phyloP scores from a whole-genome alignment of 2,329 filamentous ascomycete species.

The Aureobasidium melanogenum region DNA sequence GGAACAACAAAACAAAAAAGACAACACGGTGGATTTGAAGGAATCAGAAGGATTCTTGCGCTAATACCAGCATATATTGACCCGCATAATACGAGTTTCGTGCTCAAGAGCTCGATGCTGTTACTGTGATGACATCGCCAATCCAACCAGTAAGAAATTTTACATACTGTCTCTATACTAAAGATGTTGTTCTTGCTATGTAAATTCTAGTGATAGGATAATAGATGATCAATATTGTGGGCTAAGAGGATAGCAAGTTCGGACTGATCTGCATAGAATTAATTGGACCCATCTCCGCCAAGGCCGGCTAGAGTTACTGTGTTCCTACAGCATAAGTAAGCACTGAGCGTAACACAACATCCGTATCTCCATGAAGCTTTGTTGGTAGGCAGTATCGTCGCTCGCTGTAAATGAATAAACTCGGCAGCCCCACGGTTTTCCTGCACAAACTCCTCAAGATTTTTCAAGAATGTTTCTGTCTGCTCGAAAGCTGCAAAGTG shows the following conservation, averaged over 20 bases:
- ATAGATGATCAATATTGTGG: too few species aligned
- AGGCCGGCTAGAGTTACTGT: neutral
- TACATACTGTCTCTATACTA: neutral
- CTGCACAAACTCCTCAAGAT: constrained; percentile 26
- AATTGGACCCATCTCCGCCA: too few species aligned
- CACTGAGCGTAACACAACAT: too few species aligned
- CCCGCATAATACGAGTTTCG: neutral
- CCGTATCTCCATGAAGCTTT: too few species aligned
- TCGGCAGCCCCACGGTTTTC: neutral
- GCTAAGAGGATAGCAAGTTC: neutral
- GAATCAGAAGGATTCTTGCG: neutral
- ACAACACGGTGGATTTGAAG: neutral
- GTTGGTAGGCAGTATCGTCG: neutral
- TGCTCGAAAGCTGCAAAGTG: constrained; percentile 33
- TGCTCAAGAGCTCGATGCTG: neutral
- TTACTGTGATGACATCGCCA: neutral
- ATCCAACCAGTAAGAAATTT: too few species aligned
- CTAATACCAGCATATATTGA: neutral
- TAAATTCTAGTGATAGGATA: too few species aligned
- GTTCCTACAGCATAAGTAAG: neutral
- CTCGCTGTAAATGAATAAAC: neutral
- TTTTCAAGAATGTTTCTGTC: constrained; percentile 23
- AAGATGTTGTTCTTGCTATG: too few species aligned
- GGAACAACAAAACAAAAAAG: neutral
- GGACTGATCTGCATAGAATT: too few species aligned